Evolutionary conservation across 768 basidiomycete species (phyloP).

Genomic region (Suillus occidentalis): DNA sequence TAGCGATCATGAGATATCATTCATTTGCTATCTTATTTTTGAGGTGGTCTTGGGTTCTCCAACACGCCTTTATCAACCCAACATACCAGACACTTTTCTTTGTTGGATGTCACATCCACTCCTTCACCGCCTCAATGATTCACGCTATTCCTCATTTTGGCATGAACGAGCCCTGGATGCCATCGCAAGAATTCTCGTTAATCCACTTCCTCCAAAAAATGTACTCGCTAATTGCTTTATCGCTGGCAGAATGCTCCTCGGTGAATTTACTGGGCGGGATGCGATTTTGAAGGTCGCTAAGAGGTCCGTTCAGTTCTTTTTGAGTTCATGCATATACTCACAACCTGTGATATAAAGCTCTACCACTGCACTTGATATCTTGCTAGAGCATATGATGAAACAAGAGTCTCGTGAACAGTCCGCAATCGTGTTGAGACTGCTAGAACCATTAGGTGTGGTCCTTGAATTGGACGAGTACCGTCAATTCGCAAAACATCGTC

Average conservation of each 20-base stretch:
- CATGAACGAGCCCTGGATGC: constrained; percentile 3
- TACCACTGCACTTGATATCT: not conserved
- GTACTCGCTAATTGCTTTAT: constrained; percentile 12
- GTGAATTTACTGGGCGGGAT: not conserved
- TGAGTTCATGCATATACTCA: not conserved
- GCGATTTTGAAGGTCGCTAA: constrained; percentile 6
- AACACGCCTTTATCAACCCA: not conserved
- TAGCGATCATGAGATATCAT: constrained; percentile 8
- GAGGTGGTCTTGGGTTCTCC: constrained; percentile 7
- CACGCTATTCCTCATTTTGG: not conserved
- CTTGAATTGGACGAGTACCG: constrained; percentile 6
- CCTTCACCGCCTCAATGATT: constrained; percentile 5
- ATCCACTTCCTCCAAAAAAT: constrained; percentile 5
- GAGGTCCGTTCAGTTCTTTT: constrained; percentile 1
- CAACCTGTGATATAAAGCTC: not conserved
- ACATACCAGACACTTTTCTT: constrained; percentile 4
- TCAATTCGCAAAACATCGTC: constrained; percentile 2
- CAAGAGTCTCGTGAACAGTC: not conserved
- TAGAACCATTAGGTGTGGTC: constrained; percentile 7
- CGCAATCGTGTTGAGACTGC: not conserved
- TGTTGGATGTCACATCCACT: constrained; percentile 10
- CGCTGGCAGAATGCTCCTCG: constrained; percentile 6
- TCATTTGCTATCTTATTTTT: constrained; percentile 9
- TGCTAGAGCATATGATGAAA: constrained; percentile 4
- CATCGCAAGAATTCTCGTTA: constrained; percentile 5